A percentile compares a stretch with the other conserved stretches of the same genome.
Evolutionary conservation across 345 rosid genomes (phyloP).

Genomic region (Eucalyptus regnans): DNA sequence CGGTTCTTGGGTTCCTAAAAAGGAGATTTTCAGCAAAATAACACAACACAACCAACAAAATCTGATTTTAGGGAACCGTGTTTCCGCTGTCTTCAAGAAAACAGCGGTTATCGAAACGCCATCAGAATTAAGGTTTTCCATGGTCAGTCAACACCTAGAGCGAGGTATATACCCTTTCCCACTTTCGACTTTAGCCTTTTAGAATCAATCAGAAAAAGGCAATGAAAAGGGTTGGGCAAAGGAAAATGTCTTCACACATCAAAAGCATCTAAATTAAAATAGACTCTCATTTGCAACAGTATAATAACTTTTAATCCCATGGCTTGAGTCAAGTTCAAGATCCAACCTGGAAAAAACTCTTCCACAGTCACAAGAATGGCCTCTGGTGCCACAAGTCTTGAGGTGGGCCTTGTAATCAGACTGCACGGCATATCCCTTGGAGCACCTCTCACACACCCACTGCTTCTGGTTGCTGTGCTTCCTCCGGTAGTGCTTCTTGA

Average conservation of each 20-base stretch:
- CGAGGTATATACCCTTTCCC: background rate
- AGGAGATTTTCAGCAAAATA: background rate
- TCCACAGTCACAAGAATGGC: slow-evolving; percentile 98
- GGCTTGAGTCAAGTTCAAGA: background rate
- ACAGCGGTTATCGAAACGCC: background rate
- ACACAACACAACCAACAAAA: background rate
- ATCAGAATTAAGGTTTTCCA: background rate
- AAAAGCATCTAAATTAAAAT: background rate
- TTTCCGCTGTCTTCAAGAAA: background rate
- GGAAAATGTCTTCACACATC: background rate
- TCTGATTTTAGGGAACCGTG: background rate
- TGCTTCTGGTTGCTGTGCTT: slow-evolving; percentile 89
- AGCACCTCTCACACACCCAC: slow-evolving; percentile 94
- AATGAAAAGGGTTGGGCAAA: background rate
- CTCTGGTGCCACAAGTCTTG: slow-evolving; percentile 93
- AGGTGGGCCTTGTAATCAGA: slow-evolving; percentile 97
- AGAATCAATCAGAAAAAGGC: background rate
- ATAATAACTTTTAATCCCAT: background rate
- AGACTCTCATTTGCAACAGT: background rate
- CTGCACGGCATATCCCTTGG: slow-evolving; percentile 91
- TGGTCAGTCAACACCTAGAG: background rate
- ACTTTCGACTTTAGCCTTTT: background rate
- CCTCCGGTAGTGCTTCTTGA: slow-evolving; percentile 83
- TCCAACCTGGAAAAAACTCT: slow-evolving; percentile 87
- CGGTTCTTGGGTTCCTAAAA: background rate